These are phyloP conservation scores for Cutaneotrichosporon cyanovorans DNA, from an alignment of 1,284 basidiomycete genomes.

Conservation along the genomic window DNA sequence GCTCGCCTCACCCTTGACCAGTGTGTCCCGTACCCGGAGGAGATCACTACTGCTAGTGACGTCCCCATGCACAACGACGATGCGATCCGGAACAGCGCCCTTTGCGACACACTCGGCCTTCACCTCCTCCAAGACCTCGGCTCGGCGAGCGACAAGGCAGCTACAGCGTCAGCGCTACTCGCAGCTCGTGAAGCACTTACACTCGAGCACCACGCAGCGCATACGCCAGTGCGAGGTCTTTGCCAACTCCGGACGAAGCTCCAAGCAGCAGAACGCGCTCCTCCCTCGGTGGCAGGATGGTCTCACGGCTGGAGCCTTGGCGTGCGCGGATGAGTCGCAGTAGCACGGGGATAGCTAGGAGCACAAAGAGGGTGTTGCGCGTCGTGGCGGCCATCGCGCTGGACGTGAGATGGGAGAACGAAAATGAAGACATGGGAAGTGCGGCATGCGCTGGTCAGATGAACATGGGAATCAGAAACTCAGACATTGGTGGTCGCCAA, in stretches of 20 bases:
- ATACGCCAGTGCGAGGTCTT: conserved; percentile 63
- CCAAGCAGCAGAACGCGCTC: conserved; percentile 76
- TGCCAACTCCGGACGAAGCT: conserved; percentile 75
- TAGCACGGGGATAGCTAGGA: conserved; percentile 46
- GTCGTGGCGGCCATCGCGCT: neutral
- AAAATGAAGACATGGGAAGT: no score
- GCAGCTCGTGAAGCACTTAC: conserved; percentile 23
- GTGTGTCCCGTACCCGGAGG: conserved; percentile 53
- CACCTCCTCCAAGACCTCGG: conserved; percentile 55
- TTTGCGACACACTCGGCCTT: conserved; percentile 53
- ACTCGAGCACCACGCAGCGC: conserved; percentile 65
- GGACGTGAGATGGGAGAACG: no score
- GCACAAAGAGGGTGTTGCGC: conserved; percentile 20
- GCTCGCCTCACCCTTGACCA: conserved; percentile 54
- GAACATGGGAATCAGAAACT: no score
- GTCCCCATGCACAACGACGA: conserved; percentile 53
- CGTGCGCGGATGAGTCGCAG: conserved; percentile 22
- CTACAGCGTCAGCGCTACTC: conserved; percentile 17
- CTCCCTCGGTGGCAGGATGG: conserved; percentile 39
- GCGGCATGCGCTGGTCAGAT: no score
- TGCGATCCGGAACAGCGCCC: conserved; percentile 36
- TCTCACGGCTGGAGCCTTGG: conserved; percentile 29
- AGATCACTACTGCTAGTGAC: conserved; percentile 63
- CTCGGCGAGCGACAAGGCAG: conserved; percentile 67
- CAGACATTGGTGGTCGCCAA: no score